Conservation (phyloP, 176 grass and related monocot species). For the Oryza rufipogon region DNA sequence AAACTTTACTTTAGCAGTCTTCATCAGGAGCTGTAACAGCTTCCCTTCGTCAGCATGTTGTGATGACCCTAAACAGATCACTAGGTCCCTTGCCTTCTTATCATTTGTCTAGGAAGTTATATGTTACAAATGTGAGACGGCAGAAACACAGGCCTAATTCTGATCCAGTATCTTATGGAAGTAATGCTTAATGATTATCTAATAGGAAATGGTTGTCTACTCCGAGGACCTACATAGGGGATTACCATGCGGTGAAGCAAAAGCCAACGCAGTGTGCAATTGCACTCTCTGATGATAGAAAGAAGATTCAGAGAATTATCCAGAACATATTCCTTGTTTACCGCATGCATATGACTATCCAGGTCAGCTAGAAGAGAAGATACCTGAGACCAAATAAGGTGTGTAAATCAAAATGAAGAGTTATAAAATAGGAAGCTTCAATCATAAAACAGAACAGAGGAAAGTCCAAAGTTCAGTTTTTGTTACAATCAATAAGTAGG, state of each 20-base stretch:
- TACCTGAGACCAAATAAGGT: slow-evolving; percentile 47
- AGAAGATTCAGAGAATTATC: slow-evolving; percentile 57
- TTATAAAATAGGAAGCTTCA: background rate
- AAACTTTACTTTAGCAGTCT: slow-evolving; percentile 55
- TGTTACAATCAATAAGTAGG: background rate
- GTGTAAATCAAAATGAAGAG: background rate
- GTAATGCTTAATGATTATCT: slow-evolving; percentile 10
- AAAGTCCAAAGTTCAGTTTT: background rate
- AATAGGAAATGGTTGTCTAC: background rate
- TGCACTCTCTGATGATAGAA: slow-evolving; percentile 73
- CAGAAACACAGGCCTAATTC: background rate
- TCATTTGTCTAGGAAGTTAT: slow-evolving; percentile 58
- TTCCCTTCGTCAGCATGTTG: slow-evolving; percentile 61
- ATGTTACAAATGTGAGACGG: no score
- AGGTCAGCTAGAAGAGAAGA: slow-evolving; percentile 57
- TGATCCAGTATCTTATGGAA: background rate
- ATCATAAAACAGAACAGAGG: slow-evolving; percentile 12
- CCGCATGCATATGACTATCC: slow-evolving; percentile 43
- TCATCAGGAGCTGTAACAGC: slow-evolving; percentile 62
- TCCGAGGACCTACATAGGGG: slow-evolving; percentile 10
- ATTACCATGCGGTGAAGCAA: slow-evolving; percentile 85
- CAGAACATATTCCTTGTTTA: slow-evolving; percentile 69
- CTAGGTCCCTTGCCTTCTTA: slow-evolving; percentile 65
- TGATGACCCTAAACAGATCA: slow-evolving; percentile 47
- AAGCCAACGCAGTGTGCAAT: slow-evolving; percentile 68